These are phyloP conservation scores for Hanseniaspora gamundiae DNA, from an alignment of 1,139 yeast species.

Conservation along the genomic window DNA sequence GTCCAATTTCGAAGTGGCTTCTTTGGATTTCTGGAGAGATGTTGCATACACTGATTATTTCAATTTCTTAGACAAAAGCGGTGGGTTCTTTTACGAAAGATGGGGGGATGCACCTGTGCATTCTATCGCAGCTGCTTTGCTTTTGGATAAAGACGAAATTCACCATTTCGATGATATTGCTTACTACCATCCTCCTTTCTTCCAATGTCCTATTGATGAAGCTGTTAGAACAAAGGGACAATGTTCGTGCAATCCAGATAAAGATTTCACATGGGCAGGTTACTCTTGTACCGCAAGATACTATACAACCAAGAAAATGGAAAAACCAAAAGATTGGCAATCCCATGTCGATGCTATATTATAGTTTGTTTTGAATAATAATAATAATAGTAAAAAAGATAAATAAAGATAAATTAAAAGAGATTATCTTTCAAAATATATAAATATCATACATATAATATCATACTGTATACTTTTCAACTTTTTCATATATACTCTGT, in stretches of 20 bases:
- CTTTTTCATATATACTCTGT: no score
- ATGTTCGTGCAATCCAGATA: slow-evolving; percentile 60
- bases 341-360: no score
- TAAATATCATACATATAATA: no score
- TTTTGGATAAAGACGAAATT: slow-evolving; percentile 50
- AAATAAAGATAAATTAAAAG: no score
- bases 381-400: no score
- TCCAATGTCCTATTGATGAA: slow-evolving; percentile 66
- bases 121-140: slow-evolving; percentile 67
- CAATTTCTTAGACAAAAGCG: slow-evolving; percentile 57
- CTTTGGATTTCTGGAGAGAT: slow-evolving; percentile 63
- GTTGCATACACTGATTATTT: slow-evolving; percentile 58
- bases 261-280: slow-evolving; percentile 78
- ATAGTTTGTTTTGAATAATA: no score
- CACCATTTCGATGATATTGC: slow-evolving; percentile 80
- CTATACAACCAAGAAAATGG: slow-evolving; percentile 47
- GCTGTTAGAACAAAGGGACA: slow-evolving; percentile 39
- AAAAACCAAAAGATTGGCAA: slow-evolving; percentile 73
- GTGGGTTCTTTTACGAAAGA: slow-evolving; percentile 86
- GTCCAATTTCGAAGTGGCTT: slow-evolving; percentile 85
- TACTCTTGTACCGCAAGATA: slow-evolving; percentile 75
- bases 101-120: slow-evolving; percentile 98
- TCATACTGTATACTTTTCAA: no score
- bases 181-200: slow-evolving; percentile 72
- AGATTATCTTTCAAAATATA: no score